Evolutionary conservation across 805 yeast genomes (phyloP).

Genomic region (Lipomyces kockii): DNA sequence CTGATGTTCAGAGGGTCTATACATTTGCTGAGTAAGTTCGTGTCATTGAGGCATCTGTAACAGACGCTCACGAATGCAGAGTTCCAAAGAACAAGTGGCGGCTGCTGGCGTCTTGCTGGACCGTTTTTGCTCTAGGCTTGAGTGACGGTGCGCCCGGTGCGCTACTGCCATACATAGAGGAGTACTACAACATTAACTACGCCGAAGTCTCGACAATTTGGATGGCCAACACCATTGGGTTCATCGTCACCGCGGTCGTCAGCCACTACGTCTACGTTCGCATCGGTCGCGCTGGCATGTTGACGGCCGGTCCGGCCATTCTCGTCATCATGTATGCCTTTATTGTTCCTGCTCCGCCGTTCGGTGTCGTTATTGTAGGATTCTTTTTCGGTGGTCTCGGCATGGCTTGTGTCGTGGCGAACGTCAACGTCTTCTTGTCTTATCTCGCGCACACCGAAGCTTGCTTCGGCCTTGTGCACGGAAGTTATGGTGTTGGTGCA

Average conservation of each 20-base stretch:
- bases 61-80: conserved; percentile 2
- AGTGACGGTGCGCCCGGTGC: conserved; percentile 66
- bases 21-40: background rate
- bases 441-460: conserved; percentile 58
- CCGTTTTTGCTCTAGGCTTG: conserved; percentile 29
- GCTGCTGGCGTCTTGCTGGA: conserved; percentile 17
- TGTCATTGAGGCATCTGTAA: background rate
- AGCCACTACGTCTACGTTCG: conserved; percentile 52
- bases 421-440: conserved; percentile 57
- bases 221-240: conserved; percentile 64
- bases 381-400: conserved; percentile 66
- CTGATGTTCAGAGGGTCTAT: background rate
- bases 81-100: conserved; percentile 17
- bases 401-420: conserved; percentile 55
- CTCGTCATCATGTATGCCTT: conserved; percentile 52
- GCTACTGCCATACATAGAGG: conserved; percentile 59
- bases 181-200: conserved; percentile 54
- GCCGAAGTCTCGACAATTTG: conserved; percentile 62
- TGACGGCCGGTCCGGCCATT: conserved; percentile 49
- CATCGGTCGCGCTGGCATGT: conserved; percentile 51
- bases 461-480: conserved; percentile 67
- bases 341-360: conserved; percentile 55
- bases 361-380: conserved; percentile 55
- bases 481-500: conserved; percentile 73
- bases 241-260: conserved; percentile 55